Conservation (phyloP, 305 asterid genomes). For the Stenogyne calaminthoides region DNA sequence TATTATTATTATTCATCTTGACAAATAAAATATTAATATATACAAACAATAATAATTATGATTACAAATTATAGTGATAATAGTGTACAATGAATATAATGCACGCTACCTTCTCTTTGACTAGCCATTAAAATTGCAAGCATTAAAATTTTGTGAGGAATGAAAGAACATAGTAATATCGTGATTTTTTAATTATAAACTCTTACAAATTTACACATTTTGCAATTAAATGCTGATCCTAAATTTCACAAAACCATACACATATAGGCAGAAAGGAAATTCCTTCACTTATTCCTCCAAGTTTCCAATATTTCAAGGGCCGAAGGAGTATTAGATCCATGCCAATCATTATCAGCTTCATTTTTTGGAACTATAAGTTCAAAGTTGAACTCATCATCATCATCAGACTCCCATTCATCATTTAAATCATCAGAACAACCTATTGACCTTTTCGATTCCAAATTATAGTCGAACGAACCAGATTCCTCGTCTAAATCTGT, state of each 20-base stretch:
- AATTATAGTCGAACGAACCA: slow-evolving; percentile 22
- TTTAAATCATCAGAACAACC: slow-evolving; percentile 28
- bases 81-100: too few relatives aligned
- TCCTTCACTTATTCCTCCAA: slow-evolving; percentile 59
- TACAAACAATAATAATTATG: too few relatives aligned
- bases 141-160: too few relatives aligned
- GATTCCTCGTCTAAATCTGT: slow-evolving; percentile 23
- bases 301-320: slow-evolving; percentile 68
- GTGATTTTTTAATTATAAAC: too few relatives aligned
- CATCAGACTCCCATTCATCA: slow-evolving; percentile 38
- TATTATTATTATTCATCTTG: too few relatives aligned
- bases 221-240: neutral
- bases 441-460: slow-evolving; percentile 22
- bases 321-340: slow-evolving; percentile 52
- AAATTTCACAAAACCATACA: neutral
- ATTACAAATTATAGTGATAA: too few relatives aligned
- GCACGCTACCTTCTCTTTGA: too few relatives aligned
- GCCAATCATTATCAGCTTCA: slow-evolving; percentile 39
- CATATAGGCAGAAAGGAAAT: neutral
- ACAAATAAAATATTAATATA: too few relatives aligned
- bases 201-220: neutral
- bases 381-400: slow-evolving; percentile 38
- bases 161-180: too few relatives aligned
- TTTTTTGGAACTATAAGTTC: slow-evolving; percentile 35
- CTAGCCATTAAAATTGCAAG: too few relatives aligned